Evolutionary conservation across 345 rosid genomes (phyloP).

Genomic region (Punica granatum): DNA sequence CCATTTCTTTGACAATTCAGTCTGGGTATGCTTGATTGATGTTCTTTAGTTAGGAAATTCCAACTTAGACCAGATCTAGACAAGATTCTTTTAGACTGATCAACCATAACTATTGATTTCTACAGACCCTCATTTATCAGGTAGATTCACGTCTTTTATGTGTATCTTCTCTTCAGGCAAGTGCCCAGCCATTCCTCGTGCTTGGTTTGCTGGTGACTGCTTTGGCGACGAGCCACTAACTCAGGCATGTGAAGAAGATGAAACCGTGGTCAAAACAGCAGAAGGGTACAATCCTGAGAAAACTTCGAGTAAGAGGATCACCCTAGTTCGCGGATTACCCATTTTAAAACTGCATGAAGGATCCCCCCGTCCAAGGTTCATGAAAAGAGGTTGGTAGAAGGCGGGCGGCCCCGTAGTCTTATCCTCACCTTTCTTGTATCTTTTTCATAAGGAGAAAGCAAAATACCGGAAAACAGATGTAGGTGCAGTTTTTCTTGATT

Average conservation of each 20-base stretch:
- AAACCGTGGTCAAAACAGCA: neutral
- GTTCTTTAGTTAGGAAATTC: too few relatives aligned
- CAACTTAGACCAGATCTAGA: too few relatives aligned
- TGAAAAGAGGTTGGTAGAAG: neutral
- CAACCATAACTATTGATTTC: neutral
- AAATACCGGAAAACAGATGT: neutral
- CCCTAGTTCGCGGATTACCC: neutral
- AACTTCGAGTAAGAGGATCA: neutral
- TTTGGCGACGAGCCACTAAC: constrained; percentile 73
- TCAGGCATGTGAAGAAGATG: neutral
- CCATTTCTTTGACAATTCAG: too few relatives aligned
- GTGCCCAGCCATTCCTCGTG: constrained; percentile 91
- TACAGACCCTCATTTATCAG: neutral
- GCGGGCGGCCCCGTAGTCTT: neutral
- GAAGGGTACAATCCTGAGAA: neutral
- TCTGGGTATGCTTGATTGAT: too few relatives aligned
- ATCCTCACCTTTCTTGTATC: neutral
- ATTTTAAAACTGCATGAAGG: neutral
- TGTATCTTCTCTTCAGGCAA: constrained; percentile 47
- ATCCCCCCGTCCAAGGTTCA: neutral
- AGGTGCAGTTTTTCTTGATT: neutral
- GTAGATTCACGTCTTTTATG: neutral
- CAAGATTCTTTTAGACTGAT: too few relatives aligned
- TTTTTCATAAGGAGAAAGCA: too few relatives aligned
- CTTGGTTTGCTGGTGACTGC: constrained; percentile 92